Base-by-base conservation (phyloP, 139 green algal genomes). In the Chlamydomonas incerta region DNA sequence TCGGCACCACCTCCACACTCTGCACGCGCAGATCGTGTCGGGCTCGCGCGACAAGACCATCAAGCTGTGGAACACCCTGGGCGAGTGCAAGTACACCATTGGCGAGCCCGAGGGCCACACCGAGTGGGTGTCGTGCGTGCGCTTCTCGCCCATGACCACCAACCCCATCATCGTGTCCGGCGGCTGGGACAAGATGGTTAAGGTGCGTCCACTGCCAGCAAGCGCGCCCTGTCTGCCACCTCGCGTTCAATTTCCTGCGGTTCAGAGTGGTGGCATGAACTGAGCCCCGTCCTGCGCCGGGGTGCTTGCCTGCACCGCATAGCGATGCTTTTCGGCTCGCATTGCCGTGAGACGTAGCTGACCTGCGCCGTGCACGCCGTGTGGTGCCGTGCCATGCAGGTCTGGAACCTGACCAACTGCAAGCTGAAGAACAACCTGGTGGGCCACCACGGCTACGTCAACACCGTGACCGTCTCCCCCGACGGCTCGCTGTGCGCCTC, bases 41-140 rank as follows among this genome's bases (percentile, higher is more conserved):
- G 98, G 96, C 70, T 97, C 96, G 17, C 95, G 97, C 62, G 96
- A 99, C 93, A 98, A 96, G 93, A 98, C 95, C 79, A 99, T 99
- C 94, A 97, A 97, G 92, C 95, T 99, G 88, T 99, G 97, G 97
- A 99, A 99, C 96, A 99, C 97, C 37, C 92, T 99, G 72, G 98
- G 97, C 73, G 98, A 99, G 96, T 99, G 98, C 96, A 99, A 99
- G 94, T 99, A 98, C 97, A 99, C 95, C 73, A 99, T 99, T 73
- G 95, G 88, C 69, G 94, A 99, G 87, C 94, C 93, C 47, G 96
- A 99, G 72, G 97, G 97, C 72, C 97, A 99, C 95, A 97, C 93
- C 34, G 89, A 92, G 85, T 99, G 97, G 97, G 97, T 99, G 57
- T 97, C 93, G 23, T 99, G 97, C 92, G 98, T 99, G 87, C 94